Base-by-base conservation (phyloP, 2,329 filamentous ascomycete genomes). In the Plectosphaerella sp. region DNA sequence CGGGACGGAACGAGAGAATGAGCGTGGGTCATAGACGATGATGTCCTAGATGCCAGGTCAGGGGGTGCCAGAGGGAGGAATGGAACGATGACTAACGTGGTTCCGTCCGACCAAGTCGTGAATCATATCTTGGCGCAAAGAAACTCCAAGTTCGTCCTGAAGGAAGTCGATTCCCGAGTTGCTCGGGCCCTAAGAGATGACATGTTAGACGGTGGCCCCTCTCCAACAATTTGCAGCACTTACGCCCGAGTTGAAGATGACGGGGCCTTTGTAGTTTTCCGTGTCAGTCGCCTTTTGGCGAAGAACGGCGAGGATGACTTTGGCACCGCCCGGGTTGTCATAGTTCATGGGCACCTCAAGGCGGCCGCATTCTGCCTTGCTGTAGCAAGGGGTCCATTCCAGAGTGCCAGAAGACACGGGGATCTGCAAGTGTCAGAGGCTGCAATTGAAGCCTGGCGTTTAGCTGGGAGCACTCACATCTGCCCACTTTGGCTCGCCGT, bases 1-100 rank as follows among this genome's bases (percentile, higher is more conserved):
- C 5, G 77, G 77, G 2, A 73, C 69, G 4, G 77, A 77, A 71
- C 67, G 4, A 76, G 75, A 22, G 80, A 68, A 62, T 18, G 11
- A 9, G 12, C 5, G 70, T 3, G 75, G 75, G 50, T 80, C 76
- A 48, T 75, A 79, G 35, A 71, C 70, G 50, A 80, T 68, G 2
- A 80, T 66, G 47, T 80, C 76, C 63, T 71, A 16, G 10, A 7
- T 5, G 10, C 2, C 3, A 14, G 37, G 12, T 41, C 37, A 41
- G 37, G 15, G 7, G 37, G 7, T 8, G 37, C 22, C 5, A n/a
- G 37, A n/a, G 18, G 37, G 7, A 5, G 37, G 15, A 42, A 20
- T 33, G 28, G 8, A 7, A 20, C n/a, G 37, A 6, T 11, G 9
- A 61, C 66, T 60, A 48, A 72, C 72, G 59, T 76, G 67, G 54